Evolutionary conservation across 2,329 filamentous ascomycete genomes (phyloP).

Genomic region (Cladosporium sphaerospermum): DNA sequence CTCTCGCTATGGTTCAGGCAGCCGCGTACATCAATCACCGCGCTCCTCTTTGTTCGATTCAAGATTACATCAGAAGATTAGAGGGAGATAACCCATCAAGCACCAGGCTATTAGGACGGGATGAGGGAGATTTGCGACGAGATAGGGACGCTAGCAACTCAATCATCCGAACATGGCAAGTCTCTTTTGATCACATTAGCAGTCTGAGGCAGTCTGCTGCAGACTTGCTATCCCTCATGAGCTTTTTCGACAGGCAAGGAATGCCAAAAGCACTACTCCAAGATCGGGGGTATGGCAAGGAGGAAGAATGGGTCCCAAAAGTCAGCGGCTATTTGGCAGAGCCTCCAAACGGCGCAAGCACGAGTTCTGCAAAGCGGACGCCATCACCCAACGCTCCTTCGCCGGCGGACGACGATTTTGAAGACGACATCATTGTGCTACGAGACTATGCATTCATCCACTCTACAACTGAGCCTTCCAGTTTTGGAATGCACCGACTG

Average conservation of each 20-base stretch:
- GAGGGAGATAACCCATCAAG: slow-evolving; percentile 25
- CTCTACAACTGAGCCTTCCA: slow-evolving; percentile 12
- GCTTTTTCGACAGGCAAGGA: slow-evolving; percentile 36
- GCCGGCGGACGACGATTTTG: slow-evolving; percentile 15
- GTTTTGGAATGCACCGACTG: slow-evolving; percentile 40
- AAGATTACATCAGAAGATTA: slow-evolving; percentile 37
- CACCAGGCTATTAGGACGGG: background rate
- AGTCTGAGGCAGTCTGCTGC: slow-evolving; percentile 27
- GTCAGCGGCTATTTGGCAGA: too few species aligned
- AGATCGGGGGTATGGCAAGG: too few species aligned
- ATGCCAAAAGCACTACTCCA: background rate
- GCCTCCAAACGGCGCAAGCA: too few species aligned
- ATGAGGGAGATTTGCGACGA: background rate
- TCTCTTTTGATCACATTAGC: slow-evolving; percentile 18
- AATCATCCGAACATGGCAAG: slow-evolving; percentile 12
- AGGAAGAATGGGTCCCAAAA: too few species aligned
- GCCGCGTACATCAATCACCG: slow-evolving; percentile 29
- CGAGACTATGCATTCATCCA: slow-evolving; percentile 34
- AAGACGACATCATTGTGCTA: slow-evolving; percentile 32
- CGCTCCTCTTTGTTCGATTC: slow-evolving; percentile 26
- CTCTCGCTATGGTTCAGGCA: slow-evolving; percentile 31
- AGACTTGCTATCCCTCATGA: slow-evolving; percentile 42
- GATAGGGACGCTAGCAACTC: slow-evolving; percentile 9
- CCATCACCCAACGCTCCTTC: too few species aligned
- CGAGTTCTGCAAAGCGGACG: too few species aligned